These are phyloP conservation scores for Pelargonium cotyledonis DNA, from an alignment of 441 rosid genomes.

Conservation along the genomic window DNA sequence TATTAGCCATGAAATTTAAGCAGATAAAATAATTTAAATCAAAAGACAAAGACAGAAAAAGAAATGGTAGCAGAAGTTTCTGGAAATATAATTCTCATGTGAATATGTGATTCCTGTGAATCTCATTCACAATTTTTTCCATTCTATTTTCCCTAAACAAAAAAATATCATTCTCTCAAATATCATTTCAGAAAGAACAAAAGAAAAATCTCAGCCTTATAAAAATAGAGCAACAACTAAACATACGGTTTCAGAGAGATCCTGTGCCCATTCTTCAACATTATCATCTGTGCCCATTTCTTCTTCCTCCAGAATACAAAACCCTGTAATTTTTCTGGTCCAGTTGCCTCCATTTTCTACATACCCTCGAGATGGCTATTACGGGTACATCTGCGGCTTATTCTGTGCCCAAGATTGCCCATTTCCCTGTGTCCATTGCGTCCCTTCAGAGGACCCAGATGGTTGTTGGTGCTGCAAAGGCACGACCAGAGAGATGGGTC, in stretches of 20 bases:
- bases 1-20: too few species aligned
- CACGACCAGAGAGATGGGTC: background rate
- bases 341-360: background rate
- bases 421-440: background rate
- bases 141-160: background rate
- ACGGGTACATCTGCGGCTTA: background rate
- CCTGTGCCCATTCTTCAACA: background rate
- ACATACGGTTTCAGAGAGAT: background rate
- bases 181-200: too few species aligned
- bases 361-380: background rate
- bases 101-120: background rate
- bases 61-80: background rate
- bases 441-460: background rate
- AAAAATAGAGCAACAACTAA: background rate
- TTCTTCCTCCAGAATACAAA: background rate
- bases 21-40: too few species aligned
- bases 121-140: background rate
- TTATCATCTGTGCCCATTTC: background rate
- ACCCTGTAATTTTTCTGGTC: background rate
- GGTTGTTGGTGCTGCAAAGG: background rate
- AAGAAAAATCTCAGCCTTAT: background rate
- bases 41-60: background rate
- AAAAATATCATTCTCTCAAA: background rate
- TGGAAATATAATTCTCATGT: background rate
- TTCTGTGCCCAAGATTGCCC: background rate